phyloP scores from a whole-genome alignment of 2,329 filamentous ascomycete genomes.

The Bipolaris bicolor region DNA sequence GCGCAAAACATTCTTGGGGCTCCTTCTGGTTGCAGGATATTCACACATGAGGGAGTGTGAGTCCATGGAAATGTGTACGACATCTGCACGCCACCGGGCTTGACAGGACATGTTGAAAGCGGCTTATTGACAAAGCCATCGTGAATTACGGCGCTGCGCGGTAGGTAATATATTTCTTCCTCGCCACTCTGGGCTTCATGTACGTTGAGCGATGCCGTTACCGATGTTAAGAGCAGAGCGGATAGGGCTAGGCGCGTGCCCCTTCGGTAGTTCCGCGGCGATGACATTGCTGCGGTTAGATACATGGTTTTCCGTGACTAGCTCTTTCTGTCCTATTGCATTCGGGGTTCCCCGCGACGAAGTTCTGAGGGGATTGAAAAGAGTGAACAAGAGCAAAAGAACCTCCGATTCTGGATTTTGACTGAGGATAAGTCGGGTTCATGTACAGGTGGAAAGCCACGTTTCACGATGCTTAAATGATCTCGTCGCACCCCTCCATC shows the following conservation, averaged over 20 bases:
- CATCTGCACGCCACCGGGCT: constrained; percentile 31
- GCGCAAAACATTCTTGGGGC: constrained; percentile 30
- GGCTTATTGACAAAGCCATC: constrained; percentile 26
- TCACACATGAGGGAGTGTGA: constrained; percentile 35
- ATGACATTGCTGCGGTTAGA: background rate
- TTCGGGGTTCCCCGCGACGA: background rate
- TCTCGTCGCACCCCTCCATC: constrained; percentile 15
- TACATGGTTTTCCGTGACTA: constrained; percentile 6
- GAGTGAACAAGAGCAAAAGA: background rate
- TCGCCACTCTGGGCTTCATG: background rate
- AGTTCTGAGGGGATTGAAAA: background rate
- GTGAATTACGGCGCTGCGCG: constrained; percentile 26
- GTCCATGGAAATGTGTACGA: constrained; percentile 40
- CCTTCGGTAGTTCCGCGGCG: background rate
- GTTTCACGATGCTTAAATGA: constrained; percentile 23
- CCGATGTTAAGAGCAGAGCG: constrained; percentile 7
- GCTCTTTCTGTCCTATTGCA: background rate
- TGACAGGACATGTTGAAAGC: constrained; percentile 24
- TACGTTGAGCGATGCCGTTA: background rate
- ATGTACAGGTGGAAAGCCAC: constrained; percentile 20
- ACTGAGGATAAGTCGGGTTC: background rate
- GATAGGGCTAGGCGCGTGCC: background rate
- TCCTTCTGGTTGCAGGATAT: constrained; percentile 5
- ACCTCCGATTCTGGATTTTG: no score
- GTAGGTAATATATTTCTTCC: constrained; percentile 23